Evolutionary conservation across 1,139 yeast species (phyloP).

Genomic region (Scheffersomyces illinoinensis): DNA sequence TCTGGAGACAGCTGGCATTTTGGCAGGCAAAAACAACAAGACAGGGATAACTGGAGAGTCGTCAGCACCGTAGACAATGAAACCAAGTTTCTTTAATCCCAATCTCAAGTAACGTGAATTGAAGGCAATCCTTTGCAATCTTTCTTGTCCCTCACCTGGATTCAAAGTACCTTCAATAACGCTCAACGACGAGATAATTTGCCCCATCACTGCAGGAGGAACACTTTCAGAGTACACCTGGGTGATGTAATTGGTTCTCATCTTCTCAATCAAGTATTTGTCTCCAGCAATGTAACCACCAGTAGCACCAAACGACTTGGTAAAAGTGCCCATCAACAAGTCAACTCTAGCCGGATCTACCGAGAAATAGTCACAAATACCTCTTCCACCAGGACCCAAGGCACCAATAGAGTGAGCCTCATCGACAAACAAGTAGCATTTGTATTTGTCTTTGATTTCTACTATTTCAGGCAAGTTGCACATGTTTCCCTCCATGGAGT

Average conservation of each 20-base stretch:
- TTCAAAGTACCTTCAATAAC: constrained; percentile 78
- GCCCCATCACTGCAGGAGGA: constrained; percentile 89
- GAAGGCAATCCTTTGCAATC: constrained; percentile 91
- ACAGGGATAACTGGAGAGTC: constrained; percentile 96
- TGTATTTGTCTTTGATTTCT: constrained; percentile 78
- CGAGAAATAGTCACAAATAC: constrained; percentile 91
- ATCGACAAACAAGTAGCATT: constrained; percentile 87
- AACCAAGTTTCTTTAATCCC: constrained; percentile 89
- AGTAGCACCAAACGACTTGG: constrained; percentile 97
- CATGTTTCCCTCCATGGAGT: constrained; percentile 97
- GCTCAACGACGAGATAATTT: constrained; percentile 76
- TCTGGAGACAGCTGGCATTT: constrained; percentile 91
- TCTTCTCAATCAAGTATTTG: constrained; percentile 65
- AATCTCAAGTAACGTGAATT: constrained; percentile 89
- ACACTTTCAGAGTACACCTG: constrained; percentile 80
- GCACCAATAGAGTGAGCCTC: constrained; percentile 99
- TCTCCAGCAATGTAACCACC: constrained; percentile 93
- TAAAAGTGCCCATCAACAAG: constrained; percentile 93
- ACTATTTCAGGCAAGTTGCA: constrained; percentile 80
- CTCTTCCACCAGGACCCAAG: constrained; percentile 89
- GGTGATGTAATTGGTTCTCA: constrained; percentile 73
- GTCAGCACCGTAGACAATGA: constrained; percentile 90
- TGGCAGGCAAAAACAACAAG: constrained; percentile 83
- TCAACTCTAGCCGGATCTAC: constrained; percentile 77
- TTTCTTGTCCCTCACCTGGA: constrained; percentile 92